phyloP scores from a whole-genome alignment of 23 red algal genomes.

The Gracilaria caudata region DNA sequence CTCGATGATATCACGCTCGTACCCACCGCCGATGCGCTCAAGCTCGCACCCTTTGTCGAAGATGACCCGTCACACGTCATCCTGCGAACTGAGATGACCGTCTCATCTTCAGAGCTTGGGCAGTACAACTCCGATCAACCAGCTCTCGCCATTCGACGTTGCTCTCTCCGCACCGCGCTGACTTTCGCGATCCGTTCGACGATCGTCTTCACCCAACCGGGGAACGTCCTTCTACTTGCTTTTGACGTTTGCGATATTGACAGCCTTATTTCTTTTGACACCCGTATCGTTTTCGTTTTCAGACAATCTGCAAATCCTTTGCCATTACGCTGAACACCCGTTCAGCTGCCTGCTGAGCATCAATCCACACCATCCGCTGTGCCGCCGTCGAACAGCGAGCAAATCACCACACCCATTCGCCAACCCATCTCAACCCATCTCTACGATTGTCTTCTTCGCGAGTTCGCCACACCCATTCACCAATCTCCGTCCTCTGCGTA shows the following conservation, averaged over 20 bases:
- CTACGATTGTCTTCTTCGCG: background rate
- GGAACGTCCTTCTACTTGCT: background rate
- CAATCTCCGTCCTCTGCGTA: background rate
- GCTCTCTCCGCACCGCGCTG: constrained; percentile 43
- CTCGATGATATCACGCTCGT: constrained; percentile 51
- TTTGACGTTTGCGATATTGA: background rate
- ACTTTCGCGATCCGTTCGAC: constrained; percentile 59
- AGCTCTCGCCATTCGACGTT: constrained; percentile 18
- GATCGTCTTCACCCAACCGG: constrained; percentile 13
- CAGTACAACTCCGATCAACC: background rate
- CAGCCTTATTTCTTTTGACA: background rate
- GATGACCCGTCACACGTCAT: constrained; percentile 46
- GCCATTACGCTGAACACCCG: background rate
- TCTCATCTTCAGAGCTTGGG: constrained; percentile 21
- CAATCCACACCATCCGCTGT: background rate
- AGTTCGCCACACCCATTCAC: background rate
- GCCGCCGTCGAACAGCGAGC: background rate
- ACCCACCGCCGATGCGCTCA: background rate
- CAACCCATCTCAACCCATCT: background rate
- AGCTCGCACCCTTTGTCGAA: constrained; percentile 46
- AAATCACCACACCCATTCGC: background rate
- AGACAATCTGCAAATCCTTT: background rate
- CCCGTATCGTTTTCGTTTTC: constrained; percentile 32
- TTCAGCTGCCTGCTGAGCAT: background rate
- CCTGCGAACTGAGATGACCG: constrained; percentile 46